Evolutionary conservation across 2,329 filamentous ascomycete species (phyloP).

Genomic region (Aspergillus sp.): DNA sequence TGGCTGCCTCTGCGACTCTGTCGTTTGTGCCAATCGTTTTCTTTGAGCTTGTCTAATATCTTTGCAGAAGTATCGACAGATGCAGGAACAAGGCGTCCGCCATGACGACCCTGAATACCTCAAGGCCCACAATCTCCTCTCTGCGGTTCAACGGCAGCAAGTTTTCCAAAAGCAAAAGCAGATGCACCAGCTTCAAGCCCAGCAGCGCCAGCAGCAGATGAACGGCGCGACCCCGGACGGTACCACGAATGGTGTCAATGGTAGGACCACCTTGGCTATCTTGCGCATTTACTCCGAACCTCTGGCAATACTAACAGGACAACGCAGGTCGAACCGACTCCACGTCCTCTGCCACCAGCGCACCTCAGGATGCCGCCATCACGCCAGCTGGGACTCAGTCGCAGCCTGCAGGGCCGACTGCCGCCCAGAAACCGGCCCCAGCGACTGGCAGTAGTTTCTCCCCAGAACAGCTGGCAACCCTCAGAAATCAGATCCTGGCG

Average conservation of each 20-base stretch:
- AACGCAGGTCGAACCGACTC: constrained; percentile 27
- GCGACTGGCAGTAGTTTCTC: constrained; percentile 54
- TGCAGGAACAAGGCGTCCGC: constrained; percentile 77
- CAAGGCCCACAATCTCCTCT: constrained; percentile 67
- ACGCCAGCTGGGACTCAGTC: constrained; percentile 13
- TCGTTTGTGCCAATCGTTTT: neutral
- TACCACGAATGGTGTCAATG: constrained; percentile 34
- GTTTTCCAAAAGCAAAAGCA: constrained; percentile 49
- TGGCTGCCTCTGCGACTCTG: constrained; percentile 1
- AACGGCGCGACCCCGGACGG: constrained; percentile 27
- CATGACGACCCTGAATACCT: constrained; percentile 78
- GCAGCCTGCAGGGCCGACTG: constrained; percentile 9
- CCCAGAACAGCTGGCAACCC: constrained; percentile 64
- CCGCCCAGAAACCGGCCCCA: constrained; percentile 20
- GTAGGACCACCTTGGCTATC: constrained; percentile 17
- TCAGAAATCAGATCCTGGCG: constrained; percentile 79
- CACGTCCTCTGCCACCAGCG: constrained; percentile 22
- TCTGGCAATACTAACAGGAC: constrained; percentile 1
- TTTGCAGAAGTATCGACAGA: constrained; percentile 70
- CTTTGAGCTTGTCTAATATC: constrained; percentile 25
- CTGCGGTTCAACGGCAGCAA: constrained; percentile 57
- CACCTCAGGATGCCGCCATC: constrained; percentile 13
- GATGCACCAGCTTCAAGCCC: constrained; percentile 15
- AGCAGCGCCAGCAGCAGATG: constrained; percentile 41
- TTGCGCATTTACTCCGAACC: neutral